Conservation (phyloP, 108 stramenopile species). For the Cyclotella cryptica region DNA sequence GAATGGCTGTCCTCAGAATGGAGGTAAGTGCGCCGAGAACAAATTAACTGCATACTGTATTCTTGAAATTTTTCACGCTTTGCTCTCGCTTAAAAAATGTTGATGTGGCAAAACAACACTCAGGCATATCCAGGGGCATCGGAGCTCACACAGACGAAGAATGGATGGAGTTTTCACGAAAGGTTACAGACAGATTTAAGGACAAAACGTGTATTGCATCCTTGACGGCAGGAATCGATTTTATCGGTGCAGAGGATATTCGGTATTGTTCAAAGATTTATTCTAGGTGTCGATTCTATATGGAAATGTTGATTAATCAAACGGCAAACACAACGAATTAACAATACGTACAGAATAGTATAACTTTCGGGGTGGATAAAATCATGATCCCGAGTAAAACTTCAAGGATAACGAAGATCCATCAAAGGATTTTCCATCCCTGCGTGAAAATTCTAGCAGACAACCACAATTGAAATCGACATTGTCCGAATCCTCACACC, state of each 20-base stretch:
- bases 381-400: background rate
- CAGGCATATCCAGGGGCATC: conserved; percentile 11
- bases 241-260: conserved; percentile 14
- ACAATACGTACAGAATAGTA: too few relatives aligned
- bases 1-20: conserved; percentile 31
- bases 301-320: background rate
- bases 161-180: conserved; percentile 7
- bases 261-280: conserved; percentile 2
- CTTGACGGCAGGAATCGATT: background rate
- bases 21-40: background rate
- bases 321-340: too few relatives aligned
- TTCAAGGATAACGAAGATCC: background rate
- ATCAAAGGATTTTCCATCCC: conserved; percentile 46
- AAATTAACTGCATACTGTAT: too few relatives aligned
- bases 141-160: conserved; percentile 11
- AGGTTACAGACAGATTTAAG: background rate
- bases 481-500: conserved; percentile 22
- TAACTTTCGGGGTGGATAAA: too few relatives aligned
- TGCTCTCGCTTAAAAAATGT: too few relatives aligned
- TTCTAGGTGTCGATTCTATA: conserved; percentile 9
- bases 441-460: conserved; percentile 37
- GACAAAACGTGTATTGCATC: background rate
- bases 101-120: too few relatives aligned
- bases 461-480: conserved; percentile 38
- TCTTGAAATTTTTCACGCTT: too few relatives aligned